Percentiles rank a stretch among this genome's conserved stretches.
Conservation (phyloP, 2,329 filamentous ascomycete genomes). For the Neofusicoccum cordaticola region DNA sequence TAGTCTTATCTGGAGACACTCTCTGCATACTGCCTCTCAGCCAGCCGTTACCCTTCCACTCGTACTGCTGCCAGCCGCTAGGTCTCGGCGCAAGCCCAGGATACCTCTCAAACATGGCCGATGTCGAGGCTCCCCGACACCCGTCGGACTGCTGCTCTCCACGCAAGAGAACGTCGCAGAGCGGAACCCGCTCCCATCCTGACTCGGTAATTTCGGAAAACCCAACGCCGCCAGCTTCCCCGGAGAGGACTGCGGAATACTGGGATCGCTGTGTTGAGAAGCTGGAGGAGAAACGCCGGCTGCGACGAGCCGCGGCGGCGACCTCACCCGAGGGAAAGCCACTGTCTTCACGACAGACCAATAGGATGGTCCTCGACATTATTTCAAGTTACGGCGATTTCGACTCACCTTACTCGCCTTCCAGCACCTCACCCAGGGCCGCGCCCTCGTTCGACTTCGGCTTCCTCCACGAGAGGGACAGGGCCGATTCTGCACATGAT, state of each 20-base stretch:
- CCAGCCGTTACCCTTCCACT: conserved; percentile 6
- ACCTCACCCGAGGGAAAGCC: not conserved
- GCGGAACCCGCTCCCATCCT: conserved; percentile 9
- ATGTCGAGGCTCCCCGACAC: not conserved
- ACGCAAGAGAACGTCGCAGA: not conserved
- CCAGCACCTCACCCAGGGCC: not conserved
- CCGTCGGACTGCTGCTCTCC: not conserved
- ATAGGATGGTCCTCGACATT: conserved; percentile 12
- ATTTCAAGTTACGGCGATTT: conserved; percentile 7
- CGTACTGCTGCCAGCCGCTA: not conserved
- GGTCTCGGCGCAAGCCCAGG: not conserved
- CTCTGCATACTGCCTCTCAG: conserved; percentile 9
- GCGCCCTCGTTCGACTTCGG: conserved; percentile 8
- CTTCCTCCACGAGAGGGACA: conserved; percentile 5
- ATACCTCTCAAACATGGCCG: conserved; percentile 7
- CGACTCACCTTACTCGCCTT: not conserved
- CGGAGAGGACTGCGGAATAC: conserved; percentile 15
- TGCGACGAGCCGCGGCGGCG: not conserved
- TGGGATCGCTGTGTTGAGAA: conserved; percentile 14
- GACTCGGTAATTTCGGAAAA: conserved; percentile 3
- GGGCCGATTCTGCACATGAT: conserved; percentile 16
- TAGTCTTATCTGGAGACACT: conserved; percentile 10
- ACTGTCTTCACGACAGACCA: not conserved
- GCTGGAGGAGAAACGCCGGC: conserved; percentile 6
- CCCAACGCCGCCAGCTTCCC: conserved; percentile 5